These are phyloP conservation scores for Epichloe sylvatica DNA, from an alignment of 2,329 filamentous ascomycete species.

Conservation along the genomic window DNA sequence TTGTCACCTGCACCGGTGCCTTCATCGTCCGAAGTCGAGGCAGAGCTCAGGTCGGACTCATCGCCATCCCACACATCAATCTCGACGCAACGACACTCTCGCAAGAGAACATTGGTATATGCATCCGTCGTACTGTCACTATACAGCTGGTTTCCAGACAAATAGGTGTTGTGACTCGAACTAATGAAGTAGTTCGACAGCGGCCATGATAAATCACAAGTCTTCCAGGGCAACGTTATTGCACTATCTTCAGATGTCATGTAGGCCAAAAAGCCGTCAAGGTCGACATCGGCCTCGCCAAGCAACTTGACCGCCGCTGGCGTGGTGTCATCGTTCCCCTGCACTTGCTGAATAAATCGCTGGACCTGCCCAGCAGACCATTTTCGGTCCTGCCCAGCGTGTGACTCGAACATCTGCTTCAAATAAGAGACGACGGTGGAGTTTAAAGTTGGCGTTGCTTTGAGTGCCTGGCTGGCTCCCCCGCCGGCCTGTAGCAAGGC, in stretches of 20 bases:
- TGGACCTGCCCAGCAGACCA: conserved; percentile 34
- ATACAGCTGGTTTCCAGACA: conserved; percentile 76
- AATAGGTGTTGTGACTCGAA: conserved; percentile 90
- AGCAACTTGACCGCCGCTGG: conserved; percentile 14
- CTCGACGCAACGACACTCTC: conserved; percentile 82
- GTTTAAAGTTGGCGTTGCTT: conserved; percentile 28
- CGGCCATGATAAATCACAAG: conserved; percentile 53
- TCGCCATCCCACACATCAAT: conserved; percentile 92
- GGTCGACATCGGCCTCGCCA: conserved; percentile 26
- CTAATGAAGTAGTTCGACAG: conserved; percentile 87
- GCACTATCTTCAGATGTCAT: conserved; percentile 38
- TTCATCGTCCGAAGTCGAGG: conserved; percentile 34
- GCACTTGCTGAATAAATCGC: conserved; percentile 32
- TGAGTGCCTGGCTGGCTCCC: conserved; percentile 29
- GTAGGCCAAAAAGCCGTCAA: conserved; percentile 38
- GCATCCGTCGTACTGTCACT: conserved; percentile 77
- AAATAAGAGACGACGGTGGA: conserved; percentile 28
- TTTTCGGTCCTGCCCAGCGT: conserved; percentile 26
- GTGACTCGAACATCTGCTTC: conserved; percentile 30
- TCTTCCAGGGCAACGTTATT: conserved; percentile 24
- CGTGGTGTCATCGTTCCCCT: conserved; percentile 26
- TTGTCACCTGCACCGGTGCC: conserved; percentile 25
- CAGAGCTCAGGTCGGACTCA: conserved; percentile 54
- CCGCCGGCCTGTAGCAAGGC: conserved; percentile 32
- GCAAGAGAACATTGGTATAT: conserved; percentile 70